Percentiles rank a stretch among this genome's conserved stretches.
Conservation (phyloP, 208 protist genomes). For the Eutreptiella sp. region DNA sequence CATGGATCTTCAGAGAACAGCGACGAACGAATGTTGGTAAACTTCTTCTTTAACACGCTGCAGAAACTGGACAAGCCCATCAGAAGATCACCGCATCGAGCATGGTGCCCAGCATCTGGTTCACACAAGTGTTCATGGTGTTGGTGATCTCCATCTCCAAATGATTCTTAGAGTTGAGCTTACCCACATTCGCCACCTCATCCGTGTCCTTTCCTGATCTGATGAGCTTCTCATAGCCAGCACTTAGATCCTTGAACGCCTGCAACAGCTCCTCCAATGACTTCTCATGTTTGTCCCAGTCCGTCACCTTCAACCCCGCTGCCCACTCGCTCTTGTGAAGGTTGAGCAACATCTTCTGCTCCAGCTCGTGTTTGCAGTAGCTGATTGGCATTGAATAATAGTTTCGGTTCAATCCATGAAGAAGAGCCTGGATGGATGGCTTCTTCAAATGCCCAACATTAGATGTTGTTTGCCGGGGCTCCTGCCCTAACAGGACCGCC, state of each 20-base stretch:
- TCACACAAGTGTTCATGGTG: conserved; percentile 81
- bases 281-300: conserved; percentile 1
- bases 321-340: conserved; percentile 98
- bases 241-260: neutral
- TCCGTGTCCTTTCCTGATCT: conserved; percentile 37
- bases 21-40: too few species aligned
- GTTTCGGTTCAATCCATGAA: conserved; percentile 94
- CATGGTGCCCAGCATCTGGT: conserved; percentile 79
- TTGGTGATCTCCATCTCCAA: conserved; percentile 59
- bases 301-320: conserved; percentile 85
- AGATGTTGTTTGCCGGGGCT: conserved; percentile 98
- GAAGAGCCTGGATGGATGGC: conserved; percentile 92
- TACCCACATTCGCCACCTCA: conserved; percentile 69
- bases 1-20: too few species aligned
- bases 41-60: too few species aligned
- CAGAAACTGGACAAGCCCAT: too few species aligned
- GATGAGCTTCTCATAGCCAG: conserved; percentile 17
- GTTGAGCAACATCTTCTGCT: conserved; percentile 98
- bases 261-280: neutral
- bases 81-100: conserved; percentile 84
- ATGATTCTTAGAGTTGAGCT: conserved; percentile 81
- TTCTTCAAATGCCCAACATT: conserved; percentile 98
- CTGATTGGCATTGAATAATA: conserved; percentile 99
- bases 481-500: conserved; percentile 75
- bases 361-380: conserved; percentile 98